phyloP scores from a whole-genome alignment of 352 stramenopile species.

The Peronospora destructor region DNA sequence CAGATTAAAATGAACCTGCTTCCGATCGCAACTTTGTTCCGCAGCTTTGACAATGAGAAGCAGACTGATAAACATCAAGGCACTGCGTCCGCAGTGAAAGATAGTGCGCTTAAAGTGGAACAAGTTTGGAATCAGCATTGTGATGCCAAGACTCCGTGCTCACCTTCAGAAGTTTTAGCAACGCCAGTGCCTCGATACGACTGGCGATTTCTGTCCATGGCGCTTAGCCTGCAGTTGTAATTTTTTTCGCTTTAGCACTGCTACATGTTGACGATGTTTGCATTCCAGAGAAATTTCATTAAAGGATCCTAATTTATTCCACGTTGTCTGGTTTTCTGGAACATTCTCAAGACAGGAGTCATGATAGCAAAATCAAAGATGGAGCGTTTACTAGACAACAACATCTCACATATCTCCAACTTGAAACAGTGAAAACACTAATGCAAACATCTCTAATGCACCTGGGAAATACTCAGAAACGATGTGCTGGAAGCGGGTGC shows the following conservation, averaged over 20 bases:
- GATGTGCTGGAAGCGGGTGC: conserved; percentile 6
- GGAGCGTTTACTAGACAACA: too few relatives aligned
- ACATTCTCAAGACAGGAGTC: too few relatives aligned
- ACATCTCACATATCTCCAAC: too few relatives aligned
- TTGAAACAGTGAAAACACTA: too few relatives aligned
- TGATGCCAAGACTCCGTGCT: conserved; percentile 24
- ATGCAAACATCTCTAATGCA: too few relatives aligned
- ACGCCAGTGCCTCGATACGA: conserved; percentile 8
- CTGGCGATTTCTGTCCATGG: conserved; percentile 38
- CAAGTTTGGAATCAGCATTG: conserved; percentile 1
- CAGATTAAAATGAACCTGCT: conserved; percentile 35
- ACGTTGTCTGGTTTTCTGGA: neutral
- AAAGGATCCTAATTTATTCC: conserved; percentile 29
- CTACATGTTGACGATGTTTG: neutral
- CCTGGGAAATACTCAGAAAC: neutral
- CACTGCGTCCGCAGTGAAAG: neutral
- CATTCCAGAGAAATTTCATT: conserved; percentile 1
- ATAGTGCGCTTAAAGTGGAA: conserved; percentile 14
- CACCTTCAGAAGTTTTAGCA: conserved; percentile 19
- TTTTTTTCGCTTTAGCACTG: conserved; percentile 4
- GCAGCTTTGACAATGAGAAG: conserved; percentile 25
- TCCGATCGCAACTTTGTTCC: conserved; percentile 30
- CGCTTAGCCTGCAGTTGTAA: conserved; percentile 33
- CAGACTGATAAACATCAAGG: neutral
- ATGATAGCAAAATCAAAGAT: too few relatives aligned